These are phyloP conservation scores for Erigeron canadensis DNA, from an alignment of 129 eudicot species.

Conservation along the genomic window DNA sequence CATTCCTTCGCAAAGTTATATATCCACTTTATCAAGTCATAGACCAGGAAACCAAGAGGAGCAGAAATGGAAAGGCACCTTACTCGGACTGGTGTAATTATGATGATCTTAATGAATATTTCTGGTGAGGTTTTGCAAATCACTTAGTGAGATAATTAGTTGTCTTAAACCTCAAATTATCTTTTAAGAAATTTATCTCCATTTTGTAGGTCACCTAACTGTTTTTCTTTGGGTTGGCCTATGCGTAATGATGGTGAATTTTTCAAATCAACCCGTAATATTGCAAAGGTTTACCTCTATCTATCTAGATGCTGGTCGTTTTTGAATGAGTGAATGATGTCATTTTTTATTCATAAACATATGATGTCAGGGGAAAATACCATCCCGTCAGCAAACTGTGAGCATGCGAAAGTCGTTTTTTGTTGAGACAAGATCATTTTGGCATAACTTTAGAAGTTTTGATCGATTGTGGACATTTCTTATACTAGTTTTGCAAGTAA, in stretches of 20 bases:
- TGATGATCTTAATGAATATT: slow-evolving; percentile 91
- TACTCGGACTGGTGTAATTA: slow-evolving; percentile 95
- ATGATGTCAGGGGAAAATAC: slow-evolving; percentile 57
- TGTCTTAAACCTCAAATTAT: neutral
- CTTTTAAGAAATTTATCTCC: neutral
- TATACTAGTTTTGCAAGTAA: slow-evolving; percentile 82
- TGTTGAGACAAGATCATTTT: slow-evolving; percentile 90
- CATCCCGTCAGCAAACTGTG: slow-evolving; percentile 49
- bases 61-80: slow-evolving; percentile 80
- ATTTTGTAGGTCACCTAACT: slow-evolving; percentile 79
- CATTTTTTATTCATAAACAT: neutral
- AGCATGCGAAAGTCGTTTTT: slow-evolving; percentile 88
- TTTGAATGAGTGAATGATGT: neutral
- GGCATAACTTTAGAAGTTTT: slow-evolving; percentile 96
- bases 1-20: slow-evolving; percentile 81
- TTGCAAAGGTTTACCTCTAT: slow-evolving; percentile 42
- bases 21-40: slow-evolving; percentile 92
- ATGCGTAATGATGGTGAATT: slow-evolving; percentile 99
- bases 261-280: slow-evolving; percentile 67
- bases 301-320: slow-evolving; percentile 13
- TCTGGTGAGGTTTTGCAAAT: slow-evolving; percentile 51
- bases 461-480: slow-evolving; percentile 97
- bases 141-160: neutral
- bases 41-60: slow-evolving; percentile 79
- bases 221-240: slow-evolving; percentile 98